phyloP scores from a whole-genome alignment of 73 alveolate species.

The Tetrahymena elliotti region DNA sequence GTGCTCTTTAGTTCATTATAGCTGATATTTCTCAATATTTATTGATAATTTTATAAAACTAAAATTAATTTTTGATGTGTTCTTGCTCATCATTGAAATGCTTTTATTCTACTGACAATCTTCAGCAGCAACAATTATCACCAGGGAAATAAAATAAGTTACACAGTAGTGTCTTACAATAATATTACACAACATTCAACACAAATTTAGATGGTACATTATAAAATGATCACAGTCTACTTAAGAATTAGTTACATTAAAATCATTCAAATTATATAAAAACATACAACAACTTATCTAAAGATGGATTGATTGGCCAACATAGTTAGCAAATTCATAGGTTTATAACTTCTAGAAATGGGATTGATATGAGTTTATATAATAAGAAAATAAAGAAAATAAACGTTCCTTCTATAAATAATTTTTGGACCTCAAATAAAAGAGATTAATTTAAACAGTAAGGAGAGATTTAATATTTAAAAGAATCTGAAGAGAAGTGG shows the following conservation, averaged over 20 bases:
- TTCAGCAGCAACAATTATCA: not conserved
- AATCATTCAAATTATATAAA: not conserved
- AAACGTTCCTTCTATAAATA: not conserved
- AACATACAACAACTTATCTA: not conserved
- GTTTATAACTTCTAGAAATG: not conserved
- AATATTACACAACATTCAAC: not conserved
- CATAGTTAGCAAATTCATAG: not conserved
- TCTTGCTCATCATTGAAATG: not conserved
- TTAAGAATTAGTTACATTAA: not conserved
- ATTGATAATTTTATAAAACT: not conserved
- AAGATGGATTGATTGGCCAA: not conserved
- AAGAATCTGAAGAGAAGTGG: not conserved
- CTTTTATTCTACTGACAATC: not conserved
- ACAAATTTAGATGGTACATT: not conserved
- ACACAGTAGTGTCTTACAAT: not conserved
- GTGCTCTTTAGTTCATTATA: not conserved
- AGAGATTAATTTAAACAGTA: not conserved
- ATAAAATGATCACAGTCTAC: not conserved
- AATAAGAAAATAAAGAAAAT: not conserved
- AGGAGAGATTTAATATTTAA: not conserved
- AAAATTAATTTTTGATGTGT: not conserved
- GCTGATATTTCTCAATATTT: not conserved
- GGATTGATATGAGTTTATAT: not conserved
- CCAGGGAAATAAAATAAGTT: not conserved
- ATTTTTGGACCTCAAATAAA: not conserved